These are phyloP conservation scores for Scutellaria baicalensis DNA, from an alignment of 257 asterid species.

Conservation along the genomic window DNA sequence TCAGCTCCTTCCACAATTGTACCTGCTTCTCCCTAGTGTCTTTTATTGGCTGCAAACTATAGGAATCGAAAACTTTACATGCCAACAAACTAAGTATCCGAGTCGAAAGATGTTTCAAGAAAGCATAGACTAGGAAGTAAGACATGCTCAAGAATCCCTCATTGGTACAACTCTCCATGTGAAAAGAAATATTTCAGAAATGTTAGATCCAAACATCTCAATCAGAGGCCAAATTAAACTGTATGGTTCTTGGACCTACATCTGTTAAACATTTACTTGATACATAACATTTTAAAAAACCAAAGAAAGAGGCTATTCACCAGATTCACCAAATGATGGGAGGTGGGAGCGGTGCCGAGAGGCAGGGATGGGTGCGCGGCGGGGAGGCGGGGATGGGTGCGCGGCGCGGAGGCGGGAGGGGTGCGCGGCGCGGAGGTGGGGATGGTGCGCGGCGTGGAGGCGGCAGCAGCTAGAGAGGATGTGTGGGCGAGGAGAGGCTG, in stretches of 20 bases:
- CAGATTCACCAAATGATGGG: no score
- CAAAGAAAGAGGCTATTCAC: background rate
- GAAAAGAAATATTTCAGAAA: background rate
- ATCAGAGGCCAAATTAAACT: background rate
- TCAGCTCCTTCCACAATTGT: slow-evolving; percentile 93
- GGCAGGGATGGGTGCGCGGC: no score
- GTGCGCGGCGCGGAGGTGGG: no score
- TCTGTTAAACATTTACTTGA: background rate
- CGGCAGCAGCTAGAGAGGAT: no score
- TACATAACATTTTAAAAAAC: background rate
- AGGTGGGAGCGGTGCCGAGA: no score
- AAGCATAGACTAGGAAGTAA: no score
- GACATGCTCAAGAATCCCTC: slow-evolving; percentile 2
- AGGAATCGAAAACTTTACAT: slow-evolving; percentile 11
- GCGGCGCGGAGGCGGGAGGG: no score
- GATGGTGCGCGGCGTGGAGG: no score
- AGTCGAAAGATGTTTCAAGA: no score
- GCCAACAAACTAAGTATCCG: background rate
- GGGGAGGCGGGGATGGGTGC: no score
- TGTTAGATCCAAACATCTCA: background rate
- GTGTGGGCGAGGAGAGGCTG: no score
- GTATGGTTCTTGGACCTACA: background rate
- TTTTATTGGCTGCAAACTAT: slow-evolving; percentile 90
- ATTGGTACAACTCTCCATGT: background rate
- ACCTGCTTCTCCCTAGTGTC: slow-evolving; percentile 92